Conservation (phyloP, 1,284 basidiomycete species). For the Apiotrichum laibachii region DNA sequence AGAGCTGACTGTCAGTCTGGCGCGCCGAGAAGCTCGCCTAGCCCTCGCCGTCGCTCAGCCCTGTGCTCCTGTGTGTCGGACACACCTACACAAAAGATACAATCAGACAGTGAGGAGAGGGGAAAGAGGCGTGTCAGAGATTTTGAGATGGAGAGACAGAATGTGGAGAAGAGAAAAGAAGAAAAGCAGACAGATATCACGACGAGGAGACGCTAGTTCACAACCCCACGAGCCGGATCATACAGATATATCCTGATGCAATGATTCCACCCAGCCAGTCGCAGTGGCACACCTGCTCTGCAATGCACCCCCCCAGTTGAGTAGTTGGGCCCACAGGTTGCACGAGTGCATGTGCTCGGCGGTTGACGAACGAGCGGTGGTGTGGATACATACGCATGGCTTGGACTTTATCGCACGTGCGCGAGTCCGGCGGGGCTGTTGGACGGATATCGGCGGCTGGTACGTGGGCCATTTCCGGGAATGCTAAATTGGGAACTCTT, state of each 20-base stretch:
- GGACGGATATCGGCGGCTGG: no score
- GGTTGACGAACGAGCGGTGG: neutral
- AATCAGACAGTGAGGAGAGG: no score
- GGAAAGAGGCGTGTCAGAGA: no score
- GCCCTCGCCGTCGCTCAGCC: neutral
- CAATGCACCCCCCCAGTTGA: no score
- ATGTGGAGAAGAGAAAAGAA: neutral
- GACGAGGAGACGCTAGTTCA: neutral
- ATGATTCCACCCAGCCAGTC: neutral
- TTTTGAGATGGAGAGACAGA: no score
- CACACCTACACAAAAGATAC: neutral
- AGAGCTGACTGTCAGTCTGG: constrained; percentile 33
- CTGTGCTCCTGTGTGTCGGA: neutral
- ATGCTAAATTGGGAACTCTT: neutral
- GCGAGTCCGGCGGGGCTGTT: neutral
- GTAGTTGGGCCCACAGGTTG: neutral
- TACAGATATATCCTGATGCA: neutral
- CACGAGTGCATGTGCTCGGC: neutral
- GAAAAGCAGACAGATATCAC: neutral
- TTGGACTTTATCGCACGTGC: neutral
- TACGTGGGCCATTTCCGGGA: neutral
- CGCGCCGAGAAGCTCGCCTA: constrained; percentile 33
- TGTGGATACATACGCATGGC: no score
- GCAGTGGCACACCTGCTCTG: no score
- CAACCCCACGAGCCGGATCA: neutral